Conservation (phyloP, 2,329 filamentous ascomycete species). For the Botrytis hyacinthi region DNA sequence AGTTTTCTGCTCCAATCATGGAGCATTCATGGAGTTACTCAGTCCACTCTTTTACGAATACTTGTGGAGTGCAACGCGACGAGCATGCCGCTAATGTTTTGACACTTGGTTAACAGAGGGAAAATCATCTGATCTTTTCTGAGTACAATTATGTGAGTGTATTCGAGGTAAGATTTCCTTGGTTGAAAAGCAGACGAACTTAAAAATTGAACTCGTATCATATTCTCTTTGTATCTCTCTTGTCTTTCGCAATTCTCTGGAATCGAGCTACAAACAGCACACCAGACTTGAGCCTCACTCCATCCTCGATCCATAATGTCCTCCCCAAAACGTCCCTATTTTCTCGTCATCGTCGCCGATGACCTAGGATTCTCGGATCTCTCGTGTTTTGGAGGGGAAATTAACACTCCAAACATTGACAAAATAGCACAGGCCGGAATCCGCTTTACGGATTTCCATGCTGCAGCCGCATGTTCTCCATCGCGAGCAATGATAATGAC, state of each 20-base stretch:
- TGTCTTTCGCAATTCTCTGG: not conserved
- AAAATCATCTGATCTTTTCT: not conserved
- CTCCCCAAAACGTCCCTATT: constrained; percentile 39
- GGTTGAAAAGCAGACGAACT: not conserved
- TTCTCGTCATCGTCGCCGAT: constrained; percentile 45
- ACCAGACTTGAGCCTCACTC: not conserved
- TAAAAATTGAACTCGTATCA: not conserved
- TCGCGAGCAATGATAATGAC: constrained; percentile 54
- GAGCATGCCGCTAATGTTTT: not conserved
- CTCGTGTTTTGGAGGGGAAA: constrained; percentile 56
- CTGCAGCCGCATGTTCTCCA: constrained; percentile 52
- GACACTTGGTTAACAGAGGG: not conserved
- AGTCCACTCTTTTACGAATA: not conserved
- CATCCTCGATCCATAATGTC: not conserved
- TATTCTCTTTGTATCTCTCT: not conserved
- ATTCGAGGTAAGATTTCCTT: not conserved
- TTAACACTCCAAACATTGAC: constrained; percentile 57
- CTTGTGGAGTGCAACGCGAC: not conserved
- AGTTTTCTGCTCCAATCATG: not conserved
- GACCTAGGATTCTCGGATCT: constrained; percentile 43
- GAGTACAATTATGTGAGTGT: not conserved
- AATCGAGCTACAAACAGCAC: not conserved
- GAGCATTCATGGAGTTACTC: not conserved
- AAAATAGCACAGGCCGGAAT: constrained; percentile 49
- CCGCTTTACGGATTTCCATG: constrained; percentile 58